These are phyloP conservation scores for Leishmania major DNA, from an alignment of 208 protist genomes.

Conservation along the genomic window DNA sequence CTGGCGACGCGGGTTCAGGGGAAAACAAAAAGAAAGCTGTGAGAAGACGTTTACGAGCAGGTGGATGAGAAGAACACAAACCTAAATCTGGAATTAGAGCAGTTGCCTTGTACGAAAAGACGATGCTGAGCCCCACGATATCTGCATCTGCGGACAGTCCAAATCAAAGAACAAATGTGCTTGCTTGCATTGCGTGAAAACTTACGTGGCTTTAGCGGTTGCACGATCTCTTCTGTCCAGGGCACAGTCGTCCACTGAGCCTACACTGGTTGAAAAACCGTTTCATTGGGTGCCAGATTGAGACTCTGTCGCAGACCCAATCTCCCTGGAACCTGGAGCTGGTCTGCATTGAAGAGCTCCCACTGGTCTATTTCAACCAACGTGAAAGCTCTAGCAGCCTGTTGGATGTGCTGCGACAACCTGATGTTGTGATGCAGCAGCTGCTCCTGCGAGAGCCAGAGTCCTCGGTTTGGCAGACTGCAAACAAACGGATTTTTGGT, in stretches of 20 bases:
- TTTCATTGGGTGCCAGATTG: constrained; percentile 4
- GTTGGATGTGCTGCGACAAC: constrained; percentile 26
- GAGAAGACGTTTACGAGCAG: constrained; percentile 1
- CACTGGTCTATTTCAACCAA: constrained; percentile 84
- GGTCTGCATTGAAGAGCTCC: constrained; percentile 88
- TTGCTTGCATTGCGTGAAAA: neutral
- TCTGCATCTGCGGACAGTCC: neutral
- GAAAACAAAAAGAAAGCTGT: constrained; percentile 4
- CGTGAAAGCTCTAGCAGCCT: constrained; percentile 37
- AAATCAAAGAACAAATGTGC: constrained; percentile 6
- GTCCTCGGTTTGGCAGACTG: constrained; percentile 56
- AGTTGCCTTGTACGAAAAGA: neutral
- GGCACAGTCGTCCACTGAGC: neutral
- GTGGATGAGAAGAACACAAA: neutral
- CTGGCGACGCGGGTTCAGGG: neutral
- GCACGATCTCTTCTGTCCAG: neutral
- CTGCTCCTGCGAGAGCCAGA: constrained; percentile 89
- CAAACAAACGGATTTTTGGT: constrained; percentile 79
- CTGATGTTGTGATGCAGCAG: constrained; percentile 63
- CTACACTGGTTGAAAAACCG: constrained; percentile 38
- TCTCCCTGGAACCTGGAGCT: constrained; percentile 79
- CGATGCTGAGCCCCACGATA: neutral
- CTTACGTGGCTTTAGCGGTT: neutral
- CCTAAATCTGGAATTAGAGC: neutral
- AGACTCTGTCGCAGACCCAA: constrained; percentile 56